These are phyloP conservation scores for Fraxinus sp. DNA, from an alignment of 305 asterid genomes.

Conservation along the genomic window DNA sequence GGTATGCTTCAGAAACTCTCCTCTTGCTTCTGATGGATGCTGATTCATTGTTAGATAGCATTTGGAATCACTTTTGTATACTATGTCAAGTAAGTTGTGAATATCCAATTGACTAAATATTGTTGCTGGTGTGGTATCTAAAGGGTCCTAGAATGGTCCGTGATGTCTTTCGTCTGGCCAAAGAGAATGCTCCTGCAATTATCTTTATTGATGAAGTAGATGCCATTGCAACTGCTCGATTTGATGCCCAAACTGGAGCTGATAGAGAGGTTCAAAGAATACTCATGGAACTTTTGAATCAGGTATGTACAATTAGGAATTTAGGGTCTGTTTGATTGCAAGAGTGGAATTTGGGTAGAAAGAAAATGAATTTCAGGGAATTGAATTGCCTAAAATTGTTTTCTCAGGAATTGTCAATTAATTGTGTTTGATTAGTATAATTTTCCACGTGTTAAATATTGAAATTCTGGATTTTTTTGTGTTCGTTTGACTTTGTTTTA, in stretches of 20 bases:
- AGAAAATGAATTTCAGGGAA: too few species aligned
- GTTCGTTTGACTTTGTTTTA: too few species aligned
- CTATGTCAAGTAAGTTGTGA: neutral
- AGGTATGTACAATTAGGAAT: conserved; percentile 31
- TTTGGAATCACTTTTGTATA: neutral
- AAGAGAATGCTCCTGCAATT: conserved; percentile 85
- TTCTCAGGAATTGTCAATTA: too few species aligned
- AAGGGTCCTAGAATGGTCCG: conserved; percentile 92
- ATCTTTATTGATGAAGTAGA: conserved; percentile 85
- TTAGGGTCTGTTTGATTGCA: neutral
- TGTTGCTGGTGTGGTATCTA: conserved; percentile 3
- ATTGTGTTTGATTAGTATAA: too few species aligned
- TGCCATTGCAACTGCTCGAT: conserved; percentile 85
- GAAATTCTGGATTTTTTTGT: too few species aligned
- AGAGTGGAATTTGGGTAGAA: too few species aligned
- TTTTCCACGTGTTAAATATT: too few species aligned
- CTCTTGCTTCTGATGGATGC: neutral
- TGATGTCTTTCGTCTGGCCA: conserved; percentile 81
- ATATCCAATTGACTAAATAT: neutral
- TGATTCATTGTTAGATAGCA: neutral
- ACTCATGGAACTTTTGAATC: conserved; percentile 78
- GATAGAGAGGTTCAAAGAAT: conserved; percentile 87
- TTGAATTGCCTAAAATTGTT: too few species aligned
- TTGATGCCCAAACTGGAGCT: conserved; percentile 88
- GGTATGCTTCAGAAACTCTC: conserved; percentile 39